Evolutionary conservation across 2,329 filamentous ascomycete genomes (phyloP).

Genomic region (Paraconiothyrium brasiliense): DNA sequence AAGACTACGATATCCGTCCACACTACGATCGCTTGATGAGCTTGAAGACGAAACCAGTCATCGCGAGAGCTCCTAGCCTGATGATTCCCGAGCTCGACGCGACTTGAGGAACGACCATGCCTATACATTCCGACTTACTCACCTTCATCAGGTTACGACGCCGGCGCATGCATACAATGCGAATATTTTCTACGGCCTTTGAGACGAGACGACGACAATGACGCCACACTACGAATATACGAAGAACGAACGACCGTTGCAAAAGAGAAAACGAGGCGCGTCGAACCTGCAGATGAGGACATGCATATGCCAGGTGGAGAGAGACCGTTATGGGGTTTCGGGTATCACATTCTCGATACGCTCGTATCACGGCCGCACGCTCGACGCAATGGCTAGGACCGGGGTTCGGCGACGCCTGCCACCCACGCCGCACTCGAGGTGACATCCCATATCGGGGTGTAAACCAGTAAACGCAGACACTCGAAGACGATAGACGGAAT

Average conservation of each 20-base stretch:
- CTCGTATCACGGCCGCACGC: conserved; percentile 1
- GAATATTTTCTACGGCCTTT: background rate
- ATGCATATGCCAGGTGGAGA: conserved; percentile 1
- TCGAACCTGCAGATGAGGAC: background rate
- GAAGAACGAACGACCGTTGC: conserved; percentile 1
- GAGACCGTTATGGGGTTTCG: conserved; percentile 3
- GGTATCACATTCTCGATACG: background rate
- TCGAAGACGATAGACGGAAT: background rate
- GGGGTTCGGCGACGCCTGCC: conserved; percentile 5
- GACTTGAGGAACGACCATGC: conserved; percentile 13
- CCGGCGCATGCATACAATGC: background rate
- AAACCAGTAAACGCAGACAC: background rate
- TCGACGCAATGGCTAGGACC: background rate
- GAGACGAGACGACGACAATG: background rate
- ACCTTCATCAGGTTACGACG: background rate
- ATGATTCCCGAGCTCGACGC: conserved; percentile 34
- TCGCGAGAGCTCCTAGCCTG: conserved; percentile 32
- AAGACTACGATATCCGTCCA: conserved; percentile 43
- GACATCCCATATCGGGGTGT: conserved; percentile 4
- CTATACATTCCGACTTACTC: background rate
- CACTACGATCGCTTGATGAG: conserved; percentile 46
- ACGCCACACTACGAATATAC: background rate
- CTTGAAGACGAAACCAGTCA: conserved; percentile 30
- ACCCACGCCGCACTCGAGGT: background rate
- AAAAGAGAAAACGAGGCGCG: background rate